A percentile compares a stretch with the other conserved stretches of the same genome.
Evolutionary conservation across 169 alveolate species (phyloP).

Genomic region (Theileria luwenshuni): DNA sequence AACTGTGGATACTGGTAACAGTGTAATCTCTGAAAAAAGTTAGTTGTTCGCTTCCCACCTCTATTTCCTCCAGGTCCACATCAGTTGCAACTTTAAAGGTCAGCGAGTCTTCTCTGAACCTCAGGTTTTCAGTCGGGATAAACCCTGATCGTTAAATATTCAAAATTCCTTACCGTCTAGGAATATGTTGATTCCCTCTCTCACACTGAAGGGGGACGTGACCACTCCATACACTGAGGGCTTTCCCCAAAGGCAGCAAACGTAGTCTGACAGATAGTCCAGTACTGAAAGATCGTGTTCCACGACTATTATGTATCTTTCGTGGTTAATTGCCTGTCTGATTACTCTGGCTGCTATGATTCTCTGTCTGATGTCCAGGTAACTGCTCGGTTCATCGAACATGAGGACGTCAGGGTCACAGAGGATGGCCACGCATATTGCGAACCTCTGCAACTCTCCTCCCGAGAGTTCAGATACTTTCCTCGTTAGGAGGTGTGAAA

Average conservation of each 20-base stretch:
- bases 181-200: slow-evolving; percentile 98
- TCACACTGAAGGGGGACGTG: slow-evolving; percentile 98
- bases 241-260: slow-evolving; percentile 98
- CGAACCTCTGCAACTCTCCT: slow-evolving; percentile 98
- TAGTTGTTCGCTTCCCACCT: slow-evolving; percentile 38
- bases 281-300: slow-evolving; percentile 99
- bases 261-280: slow-evolving; percentile 97
- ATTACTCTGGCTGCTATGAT: slow-evolving; percentile 94
- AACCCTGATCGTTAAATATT: slow-evolving; percentile 77
- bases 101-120: slow-evolving; percentile 97
- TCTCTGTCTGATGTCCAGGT: slow-evolving; percentile 97
- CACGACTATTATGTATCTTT: slow-evolving; percentile 94
- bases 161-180: slow-evolving; percentile 83
- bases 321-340: slow-evolving; percentile 84
- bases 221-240: slow-evolving; percentile 99
- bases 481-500: slow-evolving; percentile 92
- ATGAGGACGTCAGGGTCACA: slow-evolving; percentile 93
- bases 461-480: slow-evolving; percentile 95
- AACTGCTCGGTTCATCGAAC: slow-evolving; percentile 99
- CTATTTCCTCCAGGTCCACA: slow-evolving; percentile 74
- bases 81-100: slow-evolving; percentile 87
- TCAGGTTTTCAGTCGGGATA: slow-evolving; percentile 98
- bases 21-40: slow-evolving; percentile 69
- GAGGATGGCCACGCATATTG: slow-evolving; percentile 93
- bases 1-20: slow-evolving; percentile 76